Evolutionary conservation across 2,329 filamentous ascomycete species (phyloP), one percentile per base, ranked within the genome.

Genomic region (Xylaria sp.): DNA sequence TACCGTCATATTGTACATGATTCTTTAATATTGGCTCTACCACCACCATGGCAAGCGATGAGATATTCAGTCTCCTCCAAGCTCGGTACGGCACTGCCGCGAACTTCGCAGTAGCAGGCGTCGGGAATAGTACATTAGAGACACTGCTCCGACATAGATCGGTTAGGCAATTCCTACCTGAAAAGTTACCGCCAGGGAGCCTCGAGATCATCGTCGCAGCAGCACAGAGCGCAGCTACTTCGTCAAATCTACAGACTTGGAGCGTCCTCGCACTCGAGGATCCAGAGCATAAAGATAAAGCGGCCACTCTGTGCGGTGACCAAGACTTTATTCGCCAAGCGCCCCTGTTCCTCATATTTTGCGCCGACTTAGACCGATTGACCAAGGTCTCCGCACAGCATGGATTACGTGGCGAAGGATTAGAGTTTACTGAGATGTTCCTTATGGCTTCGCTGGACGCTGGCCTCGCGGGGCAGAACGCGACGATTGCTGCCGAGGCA

Each of bases 201-300:
- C 73, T 79, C n/a, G 76, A 77, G 53, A 50, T 74, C 2, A 72
- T 79, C 1, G 56, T 76, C 4, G 76, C 78, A 0, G 78, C 76
- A n/a, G 78, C 73, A 2, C 78, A 79, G 62, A 78, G 76, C 63
- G 78, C 78, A 9, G 72, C 77, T 6, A 78, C 77, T 2, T 79
- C 77, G 15, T 79, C 76, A 8, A 79, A 79, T 67, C 68, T 79
- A 32, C 78, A 80, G 61, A 76, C 76, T 0, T 80, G 78, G 76
- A 78, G 76, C 61, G 76, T 76, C 15, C 67, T 80, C 25, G 75
- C 76, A 13, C 60, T 79, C 13, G 39, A 71, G 34, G 74, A 78
- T 43, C 57, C 72, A 4, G 66, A 62, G n/a, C 72, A 72, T 39
- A 78, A 79, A 52, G 63, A 70, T 20, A 36, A 72, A 53, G 72